phyloP scores from a whole-genome alignment of 2,329 filamentous ascomycete species.

The Pseudocercospora fijiensis region DNA sequence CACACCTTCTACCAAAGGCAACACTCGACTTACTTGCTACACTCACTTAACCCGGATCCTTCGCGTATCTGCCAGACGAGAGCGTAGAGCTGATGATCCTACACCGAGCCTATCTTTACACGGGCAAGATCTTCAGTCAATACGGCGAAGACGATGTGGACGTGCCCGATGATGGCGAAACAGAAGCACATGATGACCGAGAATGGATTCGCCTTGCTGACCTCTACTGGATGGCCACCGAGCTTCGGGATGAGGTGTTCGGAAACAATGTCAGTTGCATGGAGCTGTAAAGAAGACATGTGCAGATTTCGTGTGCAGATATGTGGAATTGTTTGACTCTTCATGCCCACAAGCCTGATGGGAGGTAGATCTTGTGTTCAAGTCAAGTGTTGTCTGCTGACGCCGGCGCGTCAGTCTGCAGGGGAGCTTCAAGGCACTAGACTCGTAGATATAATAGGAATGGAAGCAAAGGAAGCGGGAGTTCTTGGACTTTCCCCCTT shows the following conservation, averaged over 20 bases:
- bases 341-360: too few relatives aligned
- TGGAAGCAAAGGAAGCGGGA: too few relatives aligned
- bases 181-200: constrained; percentile 14
- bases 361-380: too few relatives aligned
- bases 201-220: constrained; percentile 27
- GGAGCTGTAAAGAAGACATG: not conserved
- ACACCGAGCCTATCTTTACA: constrained; percentile 32
- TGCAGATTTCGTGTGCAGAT: too few relatives aligned
- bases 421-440: not conserved
- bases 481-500: not conserved
- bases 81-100: constrained; percentile 22
- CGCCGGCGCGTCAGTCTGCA: not conserved
- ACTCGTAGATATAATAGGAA: too few relatives aligned
- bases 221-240: constrained; percentile 31
- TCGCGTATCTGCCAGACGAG: constrained; percentile 18
- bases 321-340: too few relatives aligned
- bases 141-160: constrained; percentile 16
- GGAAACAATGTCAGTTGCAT: constrained; percentile 23
- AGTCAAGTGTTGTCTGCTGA: not conserved
- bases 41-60: not conserved
- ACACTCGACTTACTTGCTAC: constrained; percentile 15
- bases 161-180: constrained; percentile 12
- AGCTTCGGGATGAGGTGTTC: constrained; percentile 30
- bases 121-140: constrained; percentile 19
- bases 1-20: constrained; percentile 11